Conservation (phyloP, 2,329 filamentous ascomycete genomes). For the Emericellopsis atlantica region DNA sequence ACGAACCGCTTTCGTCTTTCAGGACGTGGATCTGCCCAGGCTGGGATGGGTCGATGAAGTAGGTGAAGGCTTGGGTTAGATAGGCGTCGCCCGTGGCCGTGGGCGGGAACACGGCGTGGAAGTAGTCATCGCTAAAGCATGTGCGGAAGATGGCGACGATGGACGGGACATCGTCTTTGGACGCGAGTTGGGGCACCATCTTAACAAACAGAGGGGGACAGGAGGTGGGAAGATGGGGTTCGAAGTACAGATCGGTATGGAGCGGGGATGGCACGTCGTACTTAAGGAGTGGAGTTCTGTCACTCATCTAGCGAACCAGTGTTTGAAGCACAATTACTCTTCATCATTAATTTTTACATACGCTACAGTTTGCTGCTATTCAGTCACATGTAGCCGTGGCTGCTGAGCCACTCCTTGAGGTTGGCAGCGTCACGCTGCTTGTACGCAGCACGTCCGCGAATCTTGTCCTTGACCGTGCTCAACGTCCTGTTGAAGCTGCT, state of each 20-base stretch:
- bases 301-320: no score
- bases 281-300: no score
- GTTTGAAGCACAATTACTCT: no score
- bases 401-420: slow-evolving; percentile 66
- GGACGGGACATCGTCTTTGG: neutral
- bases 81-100: neutral
- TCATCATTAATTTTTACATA: no score
- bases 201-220: no score
- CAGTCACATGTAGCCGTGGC: slow-evolving; percentile 31
- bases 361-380: neutral
- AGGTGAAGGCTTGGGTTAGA: neutral
- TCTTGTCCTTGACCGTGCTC: slow-evolving; percentile 74
- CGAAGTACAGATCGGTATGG: no score
- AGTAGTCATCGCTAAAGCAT: neutral
- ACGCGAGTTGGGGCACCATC: neutral
- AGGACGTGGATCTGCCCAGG: neutral
- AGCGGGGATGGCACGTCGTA: no score
- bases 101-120: neutral
- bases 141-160: neutral
- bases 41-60: neutral
- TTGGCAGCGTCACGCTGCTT: slow-evolving; percentile 59
- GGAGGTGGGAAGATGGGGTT: no score
- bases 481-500: slow-evolving; percentile 77
- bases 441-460: slow-evolving; percentile 74
- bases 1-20: neutral